These are phyloP conservation scores for Hymenoscyphus fraxineus DNA, from an alignment of 2,329 filamentous ascomycete genomes.

Conservation along the genomic window DNA sequence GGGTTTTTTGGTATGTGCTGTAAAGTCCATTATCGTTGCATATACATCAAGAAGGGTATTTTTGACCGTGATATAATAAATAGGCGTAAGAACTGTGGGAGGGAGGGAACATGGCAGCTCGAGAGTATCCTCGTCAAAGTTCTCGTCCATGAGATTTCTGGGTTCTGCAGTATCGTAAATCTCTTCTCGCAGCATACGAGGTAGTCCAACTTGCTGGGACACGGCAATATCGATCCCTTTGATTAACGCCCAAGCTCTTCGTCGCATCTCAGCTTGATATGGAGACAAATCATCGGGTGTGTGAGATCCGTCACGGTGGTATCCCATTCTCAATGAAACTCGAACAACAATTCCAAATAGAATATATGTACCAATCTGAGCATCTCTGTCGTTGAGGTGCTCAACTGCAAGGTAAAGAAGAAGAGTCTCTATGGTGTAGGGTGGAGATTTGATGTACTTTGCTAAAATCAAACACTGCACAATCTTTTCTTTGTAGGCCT, in stretches of 20 bases:
- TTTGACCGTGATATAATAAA: conserved; percentile 52
- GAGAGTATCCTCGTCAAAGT: conserved; percentile 53
- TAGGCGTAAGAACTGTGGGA: conserved; percentile 52
- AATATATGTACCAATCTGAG: conserved; percentile 49
- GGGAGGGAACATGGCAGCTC: conserved; percentile 55
- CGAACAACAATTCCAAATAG: conserved; percentile 47
- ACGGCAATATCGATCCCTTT: conserved; percentile 59
- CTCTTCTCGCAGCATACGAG: conserved; percentile 59
- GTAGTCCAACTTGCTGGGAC: conserved; percentile 62
- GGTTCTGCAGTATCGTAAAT: conserved; percentile 60
- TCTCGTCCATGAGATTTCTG: conserved; percentile 59
- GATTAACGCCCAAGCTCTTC: conserved; percentile 52
- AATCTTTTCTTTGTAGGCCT: conserved; percentile 45
- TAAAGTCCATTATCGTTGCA: conserved; percentile 48
- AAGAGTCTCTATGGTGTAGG: conserved; percentile 46
- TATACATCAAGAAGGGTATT: conserved; percentile 43
- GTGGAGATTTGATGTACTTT: conserved; percentile 47
- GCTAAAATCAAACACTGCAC: conserved; percentile 48
- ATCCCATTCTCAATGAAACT: conserved; percentile 54
- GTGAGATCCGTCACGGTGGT: conserved; percentile 51
- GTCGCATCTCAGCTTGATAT: conserved; percentile 58
- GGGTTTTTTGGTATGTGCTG: conserved; percentile 45
- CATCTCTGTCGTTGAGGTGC: conserved; percentile 47
- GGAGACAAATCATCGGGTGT: conserved; percentile 41
- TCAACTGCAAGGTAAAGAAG: conserved; percentile 49